Evolutionary conservation across 768 basidiomycete species (phyloP).

Genomic region (Pholiota conissans): DNA sequence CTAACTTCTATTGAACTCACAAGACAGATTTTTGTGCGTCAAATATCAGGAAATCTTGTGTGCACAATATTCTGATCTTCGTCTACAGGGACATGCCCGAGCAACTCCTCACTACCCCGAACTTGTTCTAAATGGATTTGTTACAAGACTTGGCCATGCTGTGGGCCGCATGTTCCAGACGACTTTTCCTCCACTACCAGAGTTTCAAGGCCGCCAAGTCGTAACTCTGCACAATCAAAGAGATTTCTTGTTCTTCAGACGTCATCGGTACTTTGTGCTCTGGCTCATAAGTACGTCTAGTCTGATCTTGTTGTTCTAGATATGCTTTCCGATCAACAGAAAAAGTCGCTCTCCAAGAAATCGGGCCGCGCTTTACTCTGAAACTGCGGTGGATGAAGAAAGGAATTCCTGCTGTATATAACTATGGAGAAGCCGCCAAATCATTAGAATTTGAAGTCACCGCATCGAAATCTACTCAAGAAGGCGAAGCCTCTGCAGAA

Average conservation of each 20-base stretch:
- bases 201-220: slow-evolving; percentile 95
- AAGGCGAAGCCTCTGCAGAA: slow-evolving; percentile 29
- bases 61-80: too few relatives aligned
- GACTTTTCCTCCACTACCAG: slow-evolving; percentile 90
- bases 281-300: slow-evolving; percentile 4
- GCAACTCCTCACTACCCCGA: slow-evolving; percentile 94
- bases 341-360: slow-evolving; percentile 93
- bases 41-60: too few relatives aligned
- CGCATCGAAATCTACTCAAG: slow-evolving; percentile 21
- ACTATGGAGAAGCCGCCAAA: slow-evolving; percentile 62
- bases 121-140: slow-evolving; percentile 92
- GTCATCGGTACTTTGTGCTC: slow-evolving; percentile 70
- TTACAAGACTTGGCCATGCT: slow-evolving; percentile 89
- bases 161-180: slow-evolving; percentile 97
- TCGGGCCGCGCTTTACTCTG: slow-evolving; percentile 95
- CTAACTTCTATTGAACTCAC: slow-evolving; percentile 86
- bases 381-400: slow-evolving; percentile 89
- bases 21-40: slow-evolving; percentile 78
- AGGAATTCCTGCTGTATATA: slow-evolving; percentile 80
- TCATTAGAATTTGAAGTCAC: slow-evolving; percentile 52
- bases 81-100: slow-evolving; percentile 81
- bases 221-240: slow-evolving; percentile 97
- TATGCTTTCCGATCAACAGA: slow-evolving; percentile 92
- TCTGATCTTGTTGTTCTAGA: slow-evolving; percentile 36
- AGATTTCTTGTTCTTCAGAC: slow-evolving; percentile 95